A percentile compares a stretch with the other conserved stretches of the same genome.
phyloP scores from a whole-genome alignment of 257 asterid genomes.

The Solanum microdontum region DNA sequence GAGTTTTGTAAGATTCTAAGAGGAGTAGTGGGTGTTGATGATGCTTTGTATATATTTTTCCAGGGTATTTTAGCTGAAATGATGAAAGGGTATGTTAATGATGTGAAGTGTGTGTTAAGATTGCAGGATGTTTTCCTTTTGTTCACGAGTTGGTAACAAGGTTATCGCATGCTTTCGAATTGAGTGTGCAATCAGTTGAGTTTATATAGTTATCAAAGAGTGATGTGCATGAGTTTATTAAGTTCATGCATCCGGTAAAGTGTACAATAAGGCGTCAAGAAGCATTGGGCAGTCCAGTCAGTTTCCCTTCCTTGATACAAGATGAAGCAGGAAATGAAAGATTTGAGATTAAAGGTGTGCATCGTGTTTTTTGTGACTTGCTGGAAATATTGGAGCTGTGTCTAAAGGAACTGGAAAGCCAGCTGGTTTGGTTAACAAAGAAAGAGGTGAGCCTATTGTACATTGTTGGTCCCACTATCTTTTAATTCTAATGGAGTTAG shows the following conservation, averaged over 20 bases:
- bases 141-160: conserved; percentile 42
- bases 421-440: background rate
- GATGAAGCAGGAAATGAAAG: background rate
- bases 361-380: background rate
- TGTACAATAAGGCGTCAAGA: too few species aligned
- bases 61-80: conserved; percentile 21
- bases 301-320: background rate
- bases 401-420: background rate
- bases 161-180: conserved; percentile 10
- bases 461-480: background rate
- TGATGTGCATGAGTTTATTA: too few species aligned
- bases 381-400: background rate
- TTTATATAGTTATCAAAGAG: too few species aligned
- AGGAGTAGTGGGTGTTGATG: conserved; percentile 25
- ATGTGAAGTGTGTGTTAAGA: conserved; percentile 11
- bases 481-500: too few species aligned
- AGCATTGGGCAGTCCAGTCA: too few species aligned
- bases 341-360: background rate
- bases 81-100: background rate
- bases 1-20: conserved; percentile 53
- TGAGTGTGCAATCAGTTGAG: too few species aligned
- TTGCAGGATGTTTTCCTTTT: conserved; percentile 46
- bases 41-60: conserved; percentile 34
- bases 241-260: too few species aligned
- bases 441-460: background rate